Evolutionary conservation across 2,329 filamentous ascomycete species (phyloP).

Genomic region (Penicillium fuscoglaucum): DNA sequence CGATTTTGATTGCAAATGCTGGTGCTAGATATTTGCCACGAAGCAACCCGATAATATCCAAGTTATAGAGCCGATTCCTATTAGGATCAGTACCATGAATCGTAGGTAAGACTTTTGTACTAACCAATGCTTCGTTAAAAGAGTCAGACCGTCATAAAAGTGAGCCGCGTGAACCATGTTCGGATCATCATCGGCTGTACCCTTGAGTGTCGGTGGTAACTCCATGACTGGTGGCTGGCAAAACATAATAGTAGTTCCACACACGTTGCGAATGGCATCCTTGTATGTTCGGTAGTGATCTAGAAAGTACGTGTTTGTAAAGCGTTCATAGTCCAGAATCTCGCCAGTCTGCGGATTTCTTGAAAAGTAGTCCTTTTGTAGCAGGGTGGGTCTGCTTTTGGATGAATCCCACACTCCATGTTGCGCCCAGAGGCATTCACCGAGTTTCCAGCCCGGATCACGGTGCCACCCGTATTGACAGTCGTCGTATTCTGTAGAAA

Average conservation of each 20-base stretch:
- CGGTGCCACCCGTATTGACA: slow-evolving; percentile 86
- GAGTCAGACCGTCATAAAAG: slow-evolving; percentile 93
- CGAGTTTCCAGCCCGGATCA: slow-evolving; percentile 85
- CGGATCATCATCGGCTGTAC: slow-evolving; percentile 81
- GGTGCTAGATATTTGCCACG: slow-evolving; percentile 85
- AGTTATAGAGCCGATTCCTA: slow-evolving; percentile 89
- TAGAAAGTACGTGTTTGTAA: slow-evolving; percentile 91
- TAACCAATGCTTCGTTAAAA: slow-evolving; percentile 95
- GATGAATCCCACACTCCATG: slow-evolving; percentile 90
- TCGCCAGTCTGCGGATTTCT: slow-evolving; percentile 74
- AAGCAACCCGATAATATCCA: slow-evolving; percentile 89
- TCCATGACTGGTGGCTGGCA: slow-evolving; percentile 92
- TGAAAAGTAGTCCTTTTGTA: slow-evolving; percentile 85
- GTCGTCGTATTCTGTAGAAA: slow-evolving; percentile 78
- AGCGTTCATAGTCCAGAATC: slow-evolving; percentile 74
- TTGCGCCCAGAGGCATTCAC: slow-evolving; percentile 95
- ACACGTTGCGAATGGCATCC: slow-evolving; percentile 72
- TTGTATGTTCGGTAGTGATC: slow-evolving; percentile 76
- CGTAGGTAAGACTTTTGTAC: rapidly evolving
- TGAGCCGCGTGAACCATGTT: slow-evolving; percentile 92
- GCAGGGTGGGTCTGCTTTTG: slow-evolving; percentile 63
- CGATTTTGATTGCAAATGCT: slow-evolving; percentile 87
- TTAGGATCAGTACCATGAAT: slow-evolving; percentile 11
- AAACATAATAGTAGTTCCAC: slow-evolving; percentile 80
- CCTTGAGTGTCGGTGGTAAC: slow-evolving; percentile 84